Evolutionary conservation across 1,284 basidiomycete genomes (phyloP).

Genomic region (Pyrrhoderma lamaoense): DNA sequence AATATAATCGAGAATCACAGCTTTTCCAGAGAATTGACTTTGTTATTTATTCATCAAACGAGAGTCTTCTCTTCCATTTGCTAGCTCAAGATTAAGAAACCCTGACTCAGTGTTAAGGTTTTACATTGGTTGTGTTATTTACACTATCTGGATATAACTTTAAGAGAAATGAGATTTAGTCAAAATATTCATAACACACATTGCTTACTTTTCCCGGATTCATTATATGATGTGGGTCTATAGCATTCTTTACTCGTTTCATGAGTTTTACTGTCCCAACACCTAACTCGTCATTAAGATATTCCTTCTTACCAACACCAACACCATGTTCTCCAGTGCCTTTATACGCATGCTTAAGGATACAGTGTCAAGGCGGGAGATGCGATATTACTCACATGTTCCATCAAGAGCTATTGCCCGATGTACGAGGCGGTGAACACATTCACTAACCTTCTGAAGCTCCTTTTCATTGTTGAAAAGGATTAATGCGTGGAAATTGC

Average conservation of each 20-base stretch:
- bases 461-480: constrained; percentile 28
- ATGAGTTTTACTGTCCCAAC: constrained; percentile 39
- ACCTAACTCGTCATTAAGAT: constrained; percentile 36
- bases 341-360: constrained; percentile 1
- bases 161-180: neutral
- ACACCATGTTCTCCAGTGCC: constrained; percentile 37
- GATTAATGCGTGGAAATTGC: constrained; percentile 26
- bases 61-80: too few species aligned
- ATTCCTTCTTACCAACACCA: constrained; percentile 36
- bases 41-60: too few species aligned
- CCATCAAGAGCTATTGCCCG: constrained; percentile 29
- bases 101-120: too few species aligned
- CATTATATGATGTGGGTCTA: constrained; percentile 36
- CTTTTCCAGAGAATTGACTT: too few species aligned
- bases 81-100: too few species aligned
- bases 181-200: neutral
- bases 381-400: constrained; percentile 23
- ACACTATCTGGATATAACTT: constrained; percentile 17
- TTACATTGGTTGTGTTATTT: constrained; percentile 2
- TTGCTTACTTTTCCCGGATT: constrained; percentile 35
- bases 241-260: constrained; percentile 35
- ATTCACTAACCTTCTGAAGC: constrained; percentile 24
- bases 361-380: neutral
- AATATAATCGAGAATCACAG: too few species aligned
- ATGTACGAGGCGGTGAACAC: constrained; percentile 29